Evolutionary conservation across 2,329 filamentous ascomycete species (phyloP).

Genomic region (Paraphaeosphaeria minitans): DNA sequence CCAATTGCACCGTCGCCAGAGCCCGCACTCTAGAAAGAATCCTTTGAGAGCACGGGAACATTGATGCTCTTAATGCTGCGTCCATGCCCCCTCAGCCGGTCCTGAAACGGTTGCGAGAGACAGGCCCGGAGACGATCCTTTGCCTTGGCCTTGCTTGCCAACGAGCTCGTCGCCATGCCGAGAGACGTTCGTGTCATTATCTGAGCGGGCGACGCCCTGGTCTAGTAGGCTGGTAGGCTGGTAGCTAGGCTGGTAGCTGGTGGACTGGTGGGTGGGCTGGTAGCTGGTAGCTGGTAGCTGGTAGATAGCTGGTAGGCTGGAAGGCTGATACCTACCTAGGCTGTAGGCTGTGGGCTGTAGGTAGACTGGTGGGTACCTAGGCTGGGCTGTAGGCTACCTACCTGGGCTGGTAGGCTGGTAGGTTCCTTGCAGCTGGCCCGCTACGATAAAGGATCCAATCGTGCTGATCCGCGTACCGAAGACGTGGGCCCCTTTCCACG

Average conservation of each 20-base stretch:
- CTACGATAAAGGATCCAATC: constrained; percentile 9
- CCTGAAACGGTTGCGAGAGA: neutral
- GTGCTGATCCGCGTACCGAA: constrained; percentile 10
- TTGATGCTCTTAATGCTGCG: constrained; percentile 4
- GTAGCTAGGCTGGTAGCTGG: too few species aligned
- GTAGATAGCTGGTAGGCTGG: too few species aligned
- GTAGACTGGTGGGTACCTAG: too few species aligned
- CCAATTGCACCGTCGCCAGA: constrained; percentile 5
- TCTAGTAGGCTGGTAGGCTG: too few species aligned
- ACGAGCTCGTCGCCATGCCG: neutral
- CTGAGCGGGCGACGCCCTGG: constrained; percentile 4
- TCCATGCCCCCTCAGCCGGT: neutral
- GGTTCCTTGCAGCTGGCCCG: constrained; percentile 11
- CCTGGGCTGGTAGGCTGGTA: too few species aligned
- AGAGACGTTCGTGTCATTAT: constrained; percentile 1
- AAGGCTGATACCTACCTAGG: too few species aligned
- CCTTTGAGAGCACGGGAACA: constrained; percentile 8
- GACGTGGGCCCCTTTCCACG: constrained; percentile 7
- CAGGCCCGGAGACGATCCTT: neutral
- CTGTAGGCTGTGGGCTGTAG: too few species aligned
- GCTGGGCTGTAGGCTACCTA: too few species aligned
- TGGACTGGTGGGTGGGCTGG: too few species aligned
- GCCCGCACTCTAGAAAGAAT: constrained; percentile 2
- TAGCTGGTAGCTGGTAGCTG: too few species aligned
- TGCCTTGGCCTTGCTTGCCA: neutral